Evolutionary conservation across 345 rosid species (phyloP), one percentile per base, ranked within the genome.

Genomic region (Eucalyptus tenuipes): DNA sequence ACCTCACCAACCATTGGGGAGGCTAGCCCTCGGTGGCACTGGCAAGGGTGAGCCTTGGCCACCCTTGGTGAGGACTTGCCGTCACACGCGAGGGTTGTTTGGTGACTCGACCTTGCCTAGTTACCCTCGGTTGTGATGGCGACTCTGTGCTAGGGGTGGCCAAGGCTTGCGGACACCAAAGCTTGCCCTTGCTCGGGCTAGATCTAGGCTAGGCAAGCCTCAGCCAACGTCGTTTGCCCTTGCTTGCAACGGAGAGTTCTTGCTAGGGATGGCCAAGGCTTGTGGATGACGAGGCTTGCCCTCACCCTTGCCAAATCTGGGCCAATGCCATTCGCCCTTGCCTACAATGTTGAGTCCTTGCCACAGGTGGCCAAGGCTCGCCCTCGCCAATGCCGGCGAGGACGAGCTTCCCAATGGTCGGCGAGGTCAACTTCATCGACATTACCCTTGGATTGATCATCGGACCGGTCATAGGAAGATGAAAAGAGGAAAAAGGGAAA

Each of bases 371-470:
- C 10, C 1, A 8, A 52, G 10, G 25, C 57, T 52, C 0, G 5
- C 57, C 10, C 25, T 52, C 0, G 2, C 25, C 57, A 52, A 52
- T 52, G 25, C 1, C 0, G 1, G 10, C 1, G 4, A 52, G 25
- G 57, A 52, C 0, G 25, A 52, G 57, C 25, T 25, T 52, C 25
- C 57, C 25, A 18, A 52, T 52, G 57, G 57, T 52, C 0, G 10
- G 10, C 0, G 10, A 52, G 57, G 10, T 52, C 4, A 3, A 52
- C 55, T 10, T 52, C 1, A 1, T 52, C 0, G 1, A 20, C 5
- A 3, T 3, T 52, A 52, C 10, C 57, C 25, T 20, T 52, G 5
- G 57, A 52, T 0, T 7, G 1, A 3, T 52, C 10, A 0, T 0
- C 0, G 25, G 25, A 52, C 1, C 0, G 10, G 57, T 25, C 57